These are phyloP conservation scores for Skeletonema potamos DNA, from an alignment of 108 stramenopile species.

Conservation along the genomic window DNA sequence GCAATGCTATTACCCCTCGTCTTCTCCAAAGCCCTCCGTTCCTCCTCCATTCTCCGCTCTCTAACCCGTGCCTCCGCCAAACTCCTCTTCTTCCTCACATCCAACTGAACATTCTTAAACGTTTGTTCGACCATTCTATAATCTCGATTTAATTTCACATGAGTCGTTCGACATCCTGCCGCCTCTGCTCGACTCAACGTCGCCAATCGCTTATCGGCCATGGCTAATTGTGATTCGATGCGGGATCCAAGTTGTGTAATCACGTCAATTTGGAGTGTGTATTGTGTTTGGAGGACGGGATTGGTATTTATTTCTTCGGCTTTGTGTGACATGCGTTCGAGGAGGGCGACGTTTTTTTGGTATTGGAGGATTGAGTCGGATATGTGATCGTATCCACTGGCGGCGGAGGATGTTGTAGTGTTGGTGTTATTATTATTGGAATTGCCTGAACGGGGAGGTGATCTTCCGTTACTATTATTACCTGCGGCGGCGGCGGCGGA, in stretches of 20 bases:
- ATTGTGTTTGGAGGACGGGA: slow-evolving; percentile 71
- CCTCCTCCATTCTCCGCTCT: slow-evolving; percentile 19
- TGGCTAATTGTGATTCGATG: slow-evolving; percentile 51
- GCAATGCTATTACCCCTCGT: not conserved
- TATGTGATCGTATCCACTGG: slow-evolving; percentile 42
- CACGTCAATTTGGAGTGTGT: slow-evolving; percentile 74
- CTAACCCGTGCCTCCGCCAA: slow-evolving; percentile 7
- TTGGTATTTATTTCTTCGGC: slow-evolving; percentile 31
- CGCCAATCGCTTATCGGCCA: slow-evolving; percentile 37
- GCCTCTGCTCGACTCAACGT: slow-evolving; percentile 34
- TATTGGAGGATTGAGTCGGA: slow-evolving; percentile 63
- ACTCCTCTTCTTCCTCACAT: slow-evolving; percentile 29
- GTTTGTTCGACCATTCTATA: slow-evolving; percentile 57
- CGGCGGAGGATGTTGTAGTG: not conserved
- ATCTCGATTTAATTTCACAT: slow-evolving; percentile 74
- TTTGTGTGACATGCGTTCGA: slow-evolving; percentile 71
- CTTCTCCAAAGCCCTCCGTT: slow-evolving; percentile 6
- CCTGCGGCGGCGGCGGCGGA: slow-evolving; percentile 13
- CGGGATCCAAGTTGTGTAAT: slow-evolving; percentile 59
- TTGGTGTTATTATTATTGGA: not conserved
- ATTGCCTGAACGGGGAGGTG: not conserved
- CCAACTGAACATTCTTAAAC: slow-evolving; percentile 44
- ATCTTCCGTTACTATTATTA: not conserved
- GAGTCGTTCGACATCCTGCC: slow-evolving; percentile 48
- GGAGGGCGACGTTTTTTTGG: slow-evolving; percentile 79